phyloP scores from a whole-genome alignment of 306 rosid genomes.

The Notholithocarpus densiflorus region DNA sequence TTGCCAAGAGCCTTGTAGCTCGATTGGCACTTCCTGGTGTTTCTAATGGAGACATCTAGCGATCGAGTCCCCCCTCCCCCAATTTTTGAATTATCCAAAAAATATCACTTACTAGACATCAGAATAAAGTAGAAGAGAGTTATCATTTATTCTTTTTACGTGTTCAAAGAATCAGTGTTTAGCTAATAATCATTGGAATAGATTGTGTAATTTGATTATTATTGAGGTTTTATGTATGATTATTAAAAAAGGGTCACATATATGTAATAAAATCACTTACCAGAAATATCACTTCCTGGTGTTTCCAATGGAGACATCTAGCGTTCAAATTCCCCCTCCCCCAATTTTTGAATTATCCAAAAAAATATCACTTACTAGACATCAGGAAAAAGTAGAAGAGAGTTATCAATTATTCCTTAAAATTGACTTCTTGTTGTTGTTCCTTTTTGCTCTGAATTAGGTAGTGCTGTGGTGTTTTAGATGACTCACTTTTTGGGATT shows the following conservation, averaged over 20 bases:
- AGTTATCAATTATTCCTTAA: not conserved
- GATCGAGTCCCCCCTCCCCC: too few relatives aligned
- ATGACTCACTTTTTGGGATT: constrained; percentile 5
- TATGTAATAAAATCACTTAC: not conserved
- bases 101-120: too few relatives aligned
- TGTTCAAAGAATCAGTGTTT: not conserved
- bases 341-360: too few relatives aligned
- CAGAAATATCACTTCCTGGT: not conserved
- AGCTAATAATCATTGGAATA: not conserved
- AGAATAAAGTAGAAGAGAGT: not conserved
- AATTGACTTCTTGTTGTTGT: not conserved
- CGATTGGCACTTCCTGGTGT: too few relatives aligned
- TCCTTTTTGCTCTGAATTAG: not conserved
- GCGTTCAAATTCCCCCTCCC: too few relatives aligned
- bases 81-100: too few relatives aligned
- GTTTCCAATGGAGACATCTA: too few relatives aligned
- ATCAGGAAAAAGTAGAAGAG: not conserved
- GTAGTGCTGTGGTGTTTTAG: not conserved
- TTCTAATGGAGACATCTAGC: too few relatives aligned
- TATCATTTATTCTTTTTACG: not conserved
- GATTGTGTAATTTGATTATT: not conserved
- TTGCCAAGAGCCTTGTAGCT: too few relatives aligned
- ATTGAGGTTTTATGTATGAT: not conserved
- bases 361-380: too few relatives aligned
- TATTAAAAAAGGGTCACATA: not conserved